Evolutionary conservation across 805 yeast genomes (phyloP).

Genomic region (Vanderwaltozyma yarrowii): DNA sequence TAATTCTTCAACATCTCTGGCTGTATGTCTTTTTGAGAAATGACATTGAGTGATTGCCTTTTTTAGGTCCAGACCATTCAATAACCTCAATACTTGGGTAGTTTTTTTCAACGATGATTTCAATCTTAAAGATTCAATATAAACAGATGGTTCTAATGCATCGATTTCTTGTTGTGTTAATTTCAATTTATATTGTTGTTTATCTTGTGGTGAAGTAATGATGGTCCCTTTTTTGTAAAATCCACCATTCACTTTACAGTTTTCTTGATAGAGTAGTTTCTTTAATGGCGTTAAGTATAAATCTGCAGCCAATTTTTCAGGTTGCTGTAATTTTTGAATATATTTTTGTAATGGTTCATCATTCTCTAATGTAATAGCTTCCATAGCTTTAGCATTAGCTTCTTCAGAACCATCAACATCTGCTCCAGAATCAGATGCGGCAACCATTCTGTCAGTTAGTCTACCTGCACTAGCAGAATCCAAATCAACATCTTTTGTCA

Average conservation of each 20-base stretch:
- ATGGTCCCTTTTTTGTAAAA: constrained; percentile 56
- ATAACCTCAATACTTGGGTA: constrained; percentile 64
- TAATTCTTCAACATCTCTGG: constrained; percentile 68
- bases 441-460: constrained; percentile 17
- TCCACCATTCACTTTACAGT: constrained; percentile 51
- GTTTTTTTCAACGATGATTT: constrained; percentile 87
- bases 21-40: constrained; percentile 69
- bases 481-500: constrained; percentile 14
- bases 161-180: constrained; percentile 59
- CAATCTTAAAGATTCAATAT: constrained; percentile 67
- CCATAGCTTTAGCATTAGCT: constrained; percentile 14
- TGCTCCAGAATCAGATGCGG: constrained; percentile 4
- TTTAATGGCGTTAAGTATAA: constrained; percentile 60
- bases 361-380: constrained; percentile 25
- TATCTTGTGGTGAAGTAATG: constrained; percentile 32
- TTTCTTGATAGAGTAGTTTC: constrained; percentile 48
- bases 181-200: constrained; percentile 43
- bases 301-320: constrained; percentile 44
- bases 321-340: constrained; percentile 34
- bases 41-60: constrained; percentile 89
- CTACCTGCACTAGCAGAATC: constrained; percentile 12
- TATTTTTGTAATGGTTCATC: constrained; percentile 37
- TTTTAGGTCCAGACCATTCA: constrained; percentile 58
- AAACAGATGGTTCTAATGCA: constrained; percentile 81
- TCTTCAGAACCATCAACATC: constrained; percentile 7